Base-by-base conservation (phyloP, 176 grass and related monocot genomes). In the Oryza meyeriana region DNA sequence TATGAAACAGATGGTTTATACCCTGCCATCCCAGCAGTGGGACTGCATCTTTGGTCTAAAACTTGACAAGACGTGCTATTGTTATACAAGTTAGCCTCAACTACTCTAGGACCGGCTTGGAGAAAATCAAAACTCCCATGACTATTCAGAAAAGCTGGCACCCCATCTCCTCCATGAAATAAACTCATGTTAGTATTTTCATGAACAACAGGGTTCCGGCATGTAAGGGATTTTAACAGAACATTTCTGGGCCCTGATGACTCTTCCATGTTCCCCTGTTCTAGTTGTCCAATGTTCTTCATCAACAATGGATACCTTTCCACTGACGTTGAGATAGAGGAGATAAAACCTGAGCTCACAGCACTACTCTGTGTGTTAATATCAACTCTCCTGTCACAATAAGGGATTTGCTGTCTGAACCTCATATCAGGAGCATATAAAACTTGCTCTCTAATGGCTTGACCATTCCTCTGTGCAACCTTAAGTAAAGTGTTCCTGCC, bases 291-390 rank as follows among this genome's bases (percentile, higher is more conserved):
- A 45, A 24, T 74, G 58, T 52, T 70, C 33, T 76, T 77, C 61
- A 66, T 90, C 44, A 88, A 82, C 66, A 91, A 44, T 64, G 77
- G 87, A 58, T 89, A 65, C 11, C 90, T 87, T 86, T 90, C 93
- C 35, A 71, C 75, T 38, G 81, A 20, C 77, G 85, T 70, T 64
- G 88, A 88, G 79, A 66, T 84, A 42, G 84, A 85, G 6, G 79
- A 85, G 58, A 86, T 72, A 72, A 89, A 70, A 87, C 48, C 59
- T 73, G 87, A 85, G 71, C 63, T 85, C 57, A 89, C 82, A 72
- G 26, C 69, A 76, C 74, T 59, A 66, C 32, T 41, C 29, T 85
- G 69, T 33, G 52, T 86, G 77, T 83, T 84, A 79, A 66, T 87
- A 72, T 80, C 48, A 59, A 62, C 72, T 85, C 75, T 71, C 39